These are phyloP conservation scores for Whalleya microplaca DNA, from an alignment of 2,329 filamentous ascomycete genomes.

Conservation along the genomic window DNA sequence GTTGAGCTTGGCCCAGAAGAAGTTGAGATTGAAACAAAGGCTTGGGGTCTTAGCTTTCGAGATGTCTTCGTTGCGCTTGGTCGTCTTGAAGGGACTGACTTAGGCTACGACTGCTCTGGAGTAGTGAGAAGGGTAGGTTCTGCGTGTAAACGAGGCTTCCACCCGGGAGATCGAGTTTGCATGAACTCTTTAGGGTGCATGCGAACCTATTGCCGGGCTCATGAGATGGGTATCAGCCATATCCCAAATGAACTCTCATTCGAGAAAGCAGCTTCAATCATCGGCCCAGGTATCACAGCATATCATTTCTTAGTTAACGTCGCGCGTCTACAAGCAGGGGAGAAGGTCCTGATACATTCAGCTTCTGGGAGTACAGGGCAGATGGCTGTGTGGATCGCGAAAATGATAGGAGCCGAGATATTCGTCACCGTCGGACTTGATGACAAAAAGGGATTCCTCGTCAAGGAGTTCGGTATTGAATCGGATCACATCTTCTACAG, in stretches of 20 bases:
- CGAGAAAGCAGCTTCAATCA: conserved; percentile 6
- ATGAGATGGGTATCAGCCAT: conserved; percentile 7
- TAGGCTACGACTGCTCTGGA: conserved; percentile 21
- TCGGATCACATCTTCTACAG: conserved; percentile 7
- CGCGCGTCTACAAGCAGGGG: conserved; percentile 9
- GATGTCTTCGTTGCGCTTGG: conserved; percentile 12
- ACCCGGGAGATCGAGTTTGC: conserved; percentile 14
- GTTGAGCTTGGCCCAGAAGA: conserved; percentile 7
- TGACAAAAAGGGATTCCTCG: conserved; percentile 4
- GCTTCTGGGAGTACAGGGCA: conserved; percentile 20
- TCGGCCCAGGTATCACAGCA: conserved; percentile 16
- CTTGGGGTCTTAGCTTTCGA: conserved; percentile 9
- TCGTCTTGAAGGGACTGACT: conserved; percentile 10
- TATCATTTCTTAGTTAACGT: conserved; percentile 14
- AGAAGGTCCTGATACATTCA: conserved; percentile 20
- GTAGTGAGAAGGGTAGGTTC: conserved; percentile 10
- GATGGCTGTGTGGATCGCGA: conserved; percentile 17
- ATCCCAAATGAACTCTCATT: conserved; percentile 10
- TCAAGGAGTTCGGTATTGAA: background rate
- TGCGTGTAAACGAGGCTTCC: conserved; percentile 6
- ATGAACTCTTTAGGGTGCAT: conserved; percentile 16
- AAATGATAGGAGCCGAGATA: conserved; percentile 16
- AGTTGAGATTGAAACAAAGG: conserved; percentile 18
- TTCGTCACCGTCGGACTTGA: conserved; percentile 3
- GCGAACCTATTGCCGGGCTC: conserved; percentile 14